Conservation (phyloP, 2,329 filamentous ascomycete genomes). For the Claviceps lovelessii region DNA sequence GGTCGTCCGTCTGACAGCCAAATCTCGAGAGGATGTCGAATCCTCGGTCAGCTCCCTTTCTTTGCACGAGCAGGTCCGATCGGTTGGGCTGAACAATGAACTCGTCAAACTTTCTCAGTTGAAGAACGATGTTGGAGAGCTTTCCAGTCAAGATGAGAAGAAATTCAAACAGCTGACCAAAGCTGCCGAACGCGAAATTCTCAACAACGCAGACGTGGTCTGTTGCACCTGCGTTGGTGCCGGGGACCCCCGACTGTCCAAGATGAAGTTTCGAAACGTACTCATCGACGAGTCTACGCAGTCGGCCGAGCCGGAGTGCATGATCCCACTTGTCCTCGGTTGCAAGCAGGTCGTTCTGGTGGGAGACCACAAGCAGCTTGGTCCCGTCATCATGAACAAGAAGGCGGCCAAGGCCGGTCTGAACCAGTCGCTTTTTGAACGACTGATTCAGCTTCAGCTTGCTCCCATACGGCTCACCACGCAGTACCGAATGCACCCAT, state of each 20-base stretch:
- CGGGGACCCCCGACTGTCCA: conserved; percentile 83
- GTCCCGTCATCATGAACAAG: conserved; percentile 99
- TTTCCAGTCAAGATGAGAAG: conserved; percentile 94
- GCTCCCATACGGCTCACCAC: conserved; percentile 88
- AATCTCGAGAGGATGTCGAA: conserved; percentile 96
- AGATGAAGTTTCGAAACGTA: conserved; percentile 97
- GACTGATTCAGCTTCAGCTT: conserved; percentile 80
- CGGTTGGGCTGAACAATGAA: conserved; percentile 93
- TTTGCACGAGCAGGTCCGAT: conserved; percentile 89
- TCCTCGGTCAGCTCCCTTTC: conserved; percentile 95
- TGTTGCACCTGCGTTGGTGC: conserved; percentile 98
- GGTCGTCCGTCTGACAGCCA: conserved; percentile 94
- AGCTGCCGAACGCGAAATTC: conserved; percentile 84
- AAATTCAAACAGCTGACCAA: conserved; percentile 94
- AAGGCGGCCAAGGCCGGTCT: conserved; percentile 95
- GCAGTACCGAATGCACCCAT: conserved; percentile 98
- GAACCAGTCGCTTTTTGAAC: conserved; percentile 97
- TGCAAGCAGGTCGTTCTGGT: conserved; percentile 99
- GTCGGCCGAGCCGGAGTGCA: conserved; percentile 94
- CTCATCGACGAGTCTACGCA: conserved; percentile 97
- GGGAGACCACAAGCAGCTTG: conserved; percentile 93
- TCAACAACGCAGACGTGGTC: conserved; percentile 91
- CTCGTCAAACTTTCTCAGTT: conserved; percentile 83
- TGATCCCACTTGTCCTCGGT: conserved; percentile 92
- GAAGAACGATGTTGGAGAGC: conserved; percentile 78